These are phyloP conservation scores for Colletotrichum tamarilloi DNA, from an alignment of 2,329 filamentous ascomycete species.

Conservation along the genomic window DNA sequence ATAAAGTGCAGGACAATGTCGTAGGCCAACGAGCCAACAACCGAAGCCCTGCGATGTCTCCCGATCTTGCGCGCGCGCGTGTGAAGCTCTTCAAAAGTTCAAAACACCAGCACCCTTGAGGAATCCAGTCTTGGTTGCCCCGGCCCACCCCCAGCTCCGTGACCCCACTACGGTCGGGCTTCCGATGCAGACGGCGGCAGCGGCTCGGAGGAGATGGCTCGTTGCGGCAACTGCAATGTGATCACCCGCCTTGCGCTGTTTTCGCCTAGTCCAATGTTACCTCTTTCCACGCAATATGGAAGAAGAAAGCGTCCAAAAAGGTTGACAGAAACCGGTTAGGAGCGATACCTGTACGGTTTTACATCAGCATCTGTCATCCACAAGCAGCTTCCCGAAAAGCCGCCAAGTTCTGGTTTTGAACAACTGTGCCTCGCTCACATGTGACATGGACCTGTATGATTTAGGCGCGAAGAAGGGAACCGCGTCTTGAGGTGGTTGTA, in stretches of 20 bases:
- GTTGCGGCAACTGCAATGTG: conserved; percentile 22
- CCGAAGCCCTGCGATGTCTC: neutral
- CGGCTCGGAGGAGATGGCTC: conserved; percentile 28
- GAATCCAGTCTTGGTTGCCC: neutral
- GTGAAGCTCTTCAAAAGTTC: neutral
- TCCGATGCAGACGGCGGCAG: conserved; percentile 21
- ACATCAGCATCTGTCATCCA: conserved; percentile 35
- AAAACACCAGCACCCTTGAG: neutral
- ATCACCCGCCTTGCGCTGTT: neutral
- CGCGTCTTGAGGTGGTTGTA: neutral
- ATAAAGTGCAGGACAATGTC: neutral
- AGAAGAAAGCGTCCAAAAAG: neutral
- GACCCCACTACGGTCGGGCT: conserved; percentile 12
- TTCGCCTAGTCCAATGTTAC: neutral
- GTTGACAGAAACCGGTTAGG: neutral
- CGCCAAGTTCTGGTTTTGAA: neutral
- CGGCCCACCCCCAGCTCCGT: conserved; percentile 1
- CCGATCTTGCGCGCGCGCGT: neutral
- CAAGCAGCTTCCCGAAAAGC: neutral
- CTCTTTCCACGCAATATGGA: neutral
- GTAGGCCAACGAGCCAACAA: no score
- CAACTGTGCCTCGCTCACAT: neutral
- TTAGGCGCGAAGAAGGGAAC: conserved; percentile 20
- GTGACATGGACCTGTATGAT: neutral
- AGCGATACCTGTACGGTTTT: neutral